Percentiles rank a stretch among this genome's conserved stretches.
Evolutionary conservation across 768 basidiomycete species (phyloP).

Genomic region (Boletales sp.): DNA sequence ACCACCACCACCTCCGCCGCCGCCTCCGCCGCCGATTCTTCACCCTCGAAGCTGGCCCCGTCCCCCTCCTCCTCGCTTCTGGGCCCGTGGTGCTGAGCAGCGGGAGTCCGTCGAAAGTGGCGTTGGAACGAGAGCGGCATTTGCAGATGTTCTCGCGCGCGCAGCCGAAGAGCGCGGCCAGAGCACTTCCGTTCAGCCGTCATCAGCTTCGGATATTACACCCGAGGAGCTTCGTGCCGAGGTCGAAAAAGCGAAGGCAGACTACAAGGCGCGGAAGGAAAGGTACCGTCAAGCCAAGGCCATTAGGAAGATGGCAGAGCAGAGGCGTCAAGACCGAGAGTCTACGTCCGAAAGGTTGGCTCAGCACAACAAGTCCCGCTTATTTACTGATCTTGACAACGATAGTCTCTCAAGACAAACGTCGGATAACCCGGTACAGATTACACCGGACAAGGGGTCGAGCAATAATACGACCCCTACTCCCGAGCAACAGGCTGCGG

Average conservation of each 20-base stretch:
- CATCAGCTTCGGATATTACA: slow-evolving; percentile 1
- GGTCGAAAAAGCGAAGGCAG: slow-evolving; percentile 62
- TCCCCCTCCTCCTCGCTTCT: slow-evolving; percentile 21
- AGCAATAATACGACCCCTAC: slow-evolving; percentile 4
- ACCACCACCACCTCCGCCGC: slow-evolving; percentile 21
- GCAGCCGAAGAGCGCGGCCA: slow-evolving; percentile 3
- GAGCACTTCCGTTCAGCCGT: neutral
- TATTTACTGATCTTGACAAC: slow-evolving; percentile 5
- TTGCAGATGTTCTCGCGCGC: slow-evolving; percentile 12
- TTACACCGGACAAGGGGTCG: neutral
- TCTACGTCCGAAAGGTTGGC: slow-evolving; percentile 27
- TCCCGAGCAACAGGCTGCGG: slow-evolving; percentile 12
- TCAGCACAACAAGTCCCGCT: neutral
- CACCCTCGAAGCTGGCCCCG: slow-evolving; percentile 22
- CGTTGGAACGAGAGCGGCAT: slow-evolving; percentile 8
- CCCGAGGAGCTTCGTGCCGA: slow-evolving; percentile 33
- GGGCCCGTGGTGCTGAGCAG: slow-evolving; percentile 8
- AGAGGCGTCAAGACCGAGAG: slow-evolving; percentile 17
- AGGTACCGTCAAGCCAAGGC: slow-evolving; percentile 59
- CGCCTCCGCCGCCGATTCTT: slow-evolving; percentile 9
- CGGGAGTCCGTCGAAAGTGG: neutral
- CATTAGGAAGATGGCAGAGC: slow-evolving; percentile 39
- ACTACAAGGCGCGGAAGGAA: slow-evolving; percentile 70
- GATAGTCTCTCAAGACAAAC: slow-evolving; percentile 26
- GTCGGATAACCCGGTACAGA: slow-evolving; percentile 16